Evolutionary conservation across 208 protist species (phyloP).

Genomic region (Leishmania braziliensis): DNA sequence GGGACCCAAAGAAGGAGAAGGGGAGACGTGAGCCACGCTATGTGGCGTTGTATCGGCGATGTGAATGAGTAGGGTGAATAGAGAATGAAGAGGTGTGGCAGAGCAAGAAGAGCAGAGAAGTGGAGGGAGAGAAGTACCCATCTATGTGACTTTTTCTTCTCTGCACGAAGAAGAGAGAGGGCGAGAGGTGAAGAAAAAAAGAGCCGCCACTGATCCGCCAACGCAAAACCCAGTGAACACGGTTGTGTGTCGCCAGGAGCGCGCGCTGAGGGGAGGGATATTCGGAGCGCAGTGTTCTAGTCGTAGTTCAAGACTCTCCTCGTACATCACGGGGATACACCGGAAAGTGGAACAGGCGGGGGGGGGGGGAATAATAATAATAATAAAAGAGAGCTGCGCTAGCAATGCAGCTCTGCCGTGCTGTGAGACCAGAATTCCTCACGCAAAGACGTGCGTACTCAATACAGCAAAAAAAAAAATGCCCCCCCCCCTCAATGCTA

Average conservation of each 20-base stretch:
- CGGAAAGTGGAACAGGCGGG: not conserved
- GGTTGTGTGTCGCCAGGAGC: not conserved
- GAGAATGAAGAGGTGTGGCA: not conserved
- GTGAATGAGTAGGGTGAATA: not conserved
- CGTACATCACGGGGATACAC: not conserved
- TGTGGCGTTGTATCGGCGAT: not conserved
- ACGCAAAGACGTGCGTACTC: not conserved
- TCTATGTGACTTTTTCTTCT: not conserved
- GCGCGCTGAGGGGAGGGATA: not conserved
- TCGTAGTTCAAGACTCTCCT: not conserved
- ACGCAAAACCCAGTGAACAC: not conserved
- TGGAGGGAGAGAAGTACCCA: not conserved
- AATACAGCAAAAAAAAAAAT: slow-evolving; percentile 21
- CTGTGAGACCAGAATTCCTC: no score
- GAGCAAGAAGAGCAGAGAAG: not conserved
- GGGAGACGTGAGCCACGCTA: not conserved
- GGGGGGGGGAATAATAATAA: not conserved
- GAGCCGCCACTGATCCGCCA: not conserved
- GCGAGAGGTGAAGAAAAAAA: no score
- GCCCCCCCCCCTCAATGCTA: not conserved
- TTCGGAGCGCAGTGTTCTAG: not conserved
- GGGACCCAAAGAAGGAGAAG: not conserved
- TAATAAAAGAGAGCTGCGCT: not conserved
- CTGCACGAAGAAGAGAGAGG: not conserved
- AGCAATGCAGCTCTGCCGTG: not conserved